Conservation (phyloP, 805 yeast genomes). For the Kurtzmaniella fragi region DNA sequence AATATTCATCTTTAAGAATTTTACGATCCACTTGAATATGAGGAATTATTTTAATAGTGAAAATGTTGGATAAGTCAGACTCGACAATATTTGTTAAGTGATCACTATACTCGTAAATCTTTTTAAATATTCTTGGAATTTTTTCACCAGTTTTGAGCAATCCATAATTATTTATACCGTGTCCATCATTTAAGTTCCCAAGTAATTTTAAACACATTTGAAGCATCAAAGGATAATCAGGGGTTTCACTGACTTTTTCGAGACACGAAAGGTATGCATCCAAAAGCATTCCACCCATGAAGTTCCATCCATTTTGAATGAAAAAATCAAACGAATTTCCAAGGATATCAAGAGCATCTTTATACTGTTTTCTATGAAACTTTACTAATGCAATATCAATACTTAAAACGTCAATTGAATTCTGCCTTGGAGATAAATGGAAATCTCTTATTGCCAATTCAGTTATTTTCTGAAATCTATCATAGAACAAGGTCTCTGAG, state of each 20-base stretch:
- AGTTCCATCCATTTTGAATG: conserved; percentile 67
- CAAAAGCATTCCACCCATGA: conserved; percentile 61
- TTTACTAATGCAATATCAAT: conserved; percentile 75
- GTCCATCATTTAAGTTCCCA: conserved; percentile 20
- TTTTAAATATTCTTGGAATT: conserved; percentile 13
- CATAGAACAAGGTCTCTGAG: conserved; percentile 15
- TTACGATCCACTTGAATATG: conserved; percentile 27
- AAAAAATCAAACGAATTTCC: conserved; percentile 68
- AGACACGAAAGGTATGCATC: conserved; percentile 68
- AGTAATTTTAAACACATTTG: conserved; percentile 38
- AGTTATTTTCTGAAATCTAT: conserved; percentile 47
- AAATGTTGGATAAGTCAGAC: conserved; percentile 15
- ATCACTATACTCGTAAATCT: conserved; percentile 12
- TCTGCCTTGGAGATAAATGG: conserved; percentile 46
- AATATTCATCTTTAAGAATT: conserved; percentile 16
- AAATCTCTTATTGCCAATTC: conserved; percentile 51
- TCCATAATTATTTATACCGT: conserved; percentile 24
- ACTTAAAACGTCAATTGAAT: conserved; percentile 69
- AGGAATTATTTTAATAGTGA: conserved; percentile 30
- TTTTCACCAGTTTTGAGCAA: conserved; percentile 13
- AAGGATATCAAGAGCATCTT: conserved; percentile 57
- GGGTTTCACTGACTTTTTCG: conserved; percentile 26
- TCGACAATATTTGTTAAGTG: conserved; percentile 7
- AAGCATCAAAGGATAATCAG: conserved; percentile 23
- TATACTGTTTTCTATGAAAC: conserved; percentile 51